Evolutionary conservation across 257 asterid species (phyloP).

Genomic region (Solanum clarkiae): DNA sequence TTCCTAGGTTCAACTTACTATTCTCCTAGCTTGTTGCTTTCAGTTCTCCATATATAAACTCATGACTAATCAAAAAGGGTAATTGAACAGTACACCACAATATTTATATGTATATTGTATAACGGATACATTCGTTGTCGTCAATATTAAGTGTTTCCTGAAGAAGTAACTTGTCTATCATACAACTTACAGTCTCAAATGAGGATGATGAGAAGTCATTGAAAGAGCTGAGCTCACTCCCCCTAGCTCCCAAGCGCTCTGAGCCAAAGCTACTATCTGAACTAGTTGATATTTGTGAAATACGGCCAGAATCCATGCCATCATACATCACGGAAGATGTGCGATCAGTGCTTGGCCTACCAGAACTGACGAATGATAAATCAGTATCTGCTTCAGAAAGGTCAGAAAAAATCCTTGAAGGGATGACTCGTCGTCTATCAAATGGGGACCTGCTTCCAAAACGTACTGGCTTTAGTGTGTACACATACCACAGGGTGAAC

Average conservation of each 20-base stretch:
- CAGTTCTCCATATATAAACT: not conserved
- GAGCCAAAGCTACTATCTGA: constrained; percentile 66
- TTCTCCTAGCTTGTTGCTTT: not conserved
- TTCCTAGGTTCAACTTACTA: not conserved
- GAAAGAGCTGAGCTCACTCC: constrained; percentile 29
- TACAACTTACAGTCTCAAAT: constrained; percentile 41
- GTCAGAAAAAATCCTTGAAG: constrained; percentile 33
- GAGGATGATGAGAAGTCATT: constrained; percentile 46
- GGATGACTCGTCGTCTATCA: constrained; percentile 29
- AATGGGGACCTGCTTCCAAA: constrained; percentile 42
- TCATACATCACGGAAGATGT: constrained; percentile 26
- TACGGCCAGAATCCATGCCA: constrained; percentile 19
- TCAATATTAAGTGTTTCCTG: not conserved
- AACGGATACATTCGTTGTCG: not conserved
- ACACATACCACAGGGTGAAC: not conserved
- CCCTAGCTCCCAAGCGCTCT: constrained; percentile 24
- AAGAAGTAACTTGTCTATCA: not conserved
- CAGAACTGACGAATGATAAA: constrained; percentile 56
- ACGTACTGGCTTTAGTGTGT: not conserved
- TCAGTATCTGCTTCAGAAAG: constrained; percentile 45
- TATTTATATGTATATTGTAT: not conserved
- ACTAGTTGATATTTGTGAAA: constrained; percentile 43
- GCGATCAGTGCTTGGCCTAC: constrained; percentile 47
- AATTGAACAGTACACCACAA: not conserved
- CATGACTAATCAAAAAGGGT: not conserved